Conservation (phyloP, 352 stramenopile genomes). For the Globisporangium radiosum region DNA sequence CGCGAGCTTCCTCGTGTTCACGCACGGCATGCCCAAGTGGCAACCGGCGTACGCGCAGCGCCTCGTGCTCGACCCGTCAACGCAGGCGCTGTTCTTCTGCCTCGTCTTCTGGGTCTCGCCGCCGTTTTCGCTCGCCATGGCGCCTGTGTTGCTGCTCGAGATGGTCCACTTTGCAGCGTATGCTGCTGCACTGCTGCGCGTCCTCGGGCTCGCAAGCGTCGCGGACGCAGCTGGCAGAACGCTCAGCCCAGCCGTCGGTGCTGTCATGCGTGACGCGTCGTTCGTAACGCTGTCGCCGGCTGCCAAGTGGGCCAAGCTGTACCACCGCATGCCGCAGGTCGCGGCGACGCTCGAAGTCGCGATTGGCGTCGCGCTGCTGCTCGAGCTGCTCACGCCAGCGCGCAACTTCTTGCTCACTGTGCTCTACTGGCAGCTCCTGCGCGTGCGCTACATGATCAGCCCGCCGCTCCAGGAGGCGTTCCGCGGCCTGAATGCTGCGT, state of each 20-base stretch:
- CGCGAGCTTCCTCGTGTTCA: conserved; percentile 72
- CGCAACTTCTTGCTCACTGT: conserved; percentile 85
- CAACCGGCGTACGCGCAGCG: conserved; percentile 75
- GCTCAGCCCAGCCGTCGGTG: conserved; percentile 46
- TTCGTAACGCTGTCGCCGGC: conserved; percentile 46
- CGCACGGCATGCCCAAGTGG: conserved; percentile 64
- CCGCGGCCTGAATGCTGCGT: conserved; percentile 52
- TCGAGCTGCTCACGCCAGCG: conserved; percentile 80
- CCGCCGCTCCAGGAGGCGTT: conserved; percentile 81
- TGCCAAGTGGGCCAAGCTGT: conserved; percentile 76
- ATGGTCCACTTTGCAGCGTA: conserved; percentile 74
- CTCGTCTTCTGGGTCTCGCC: conserved; percentile 80
- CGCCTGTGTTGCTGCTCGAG: conserved; percentile 77
- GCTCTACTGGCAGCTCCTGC: conserved; percentile 87
- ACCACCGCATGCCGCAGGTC: conserved; percentile 75
- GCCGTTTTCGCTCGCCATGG: conserved; percentile 67
- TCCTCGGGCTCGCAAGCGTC: conserved; percentile 45
- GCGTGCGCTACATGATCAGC: conserved; percentile 90
- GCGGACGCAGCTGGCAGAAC: conserved; percentile 36
- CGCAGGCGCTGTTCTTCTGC: conserved; percentile 81
- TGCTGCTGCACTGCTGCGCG: conserved; percentile 44
- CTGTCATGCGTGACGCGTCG: conserved; percentile 51
- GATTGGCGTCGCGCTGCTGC: conserved; percentile 69
- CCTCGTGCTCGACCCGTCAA: conserved; percentile 72
- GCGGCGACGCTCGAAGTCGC: conserved; percentile 75